These are phyloP conservation scores for Sporothrix brunneoviolacea DNA, from an alignment of 2,329 filamentous ascomycete species.

Conservation along the genomic window DNA sequence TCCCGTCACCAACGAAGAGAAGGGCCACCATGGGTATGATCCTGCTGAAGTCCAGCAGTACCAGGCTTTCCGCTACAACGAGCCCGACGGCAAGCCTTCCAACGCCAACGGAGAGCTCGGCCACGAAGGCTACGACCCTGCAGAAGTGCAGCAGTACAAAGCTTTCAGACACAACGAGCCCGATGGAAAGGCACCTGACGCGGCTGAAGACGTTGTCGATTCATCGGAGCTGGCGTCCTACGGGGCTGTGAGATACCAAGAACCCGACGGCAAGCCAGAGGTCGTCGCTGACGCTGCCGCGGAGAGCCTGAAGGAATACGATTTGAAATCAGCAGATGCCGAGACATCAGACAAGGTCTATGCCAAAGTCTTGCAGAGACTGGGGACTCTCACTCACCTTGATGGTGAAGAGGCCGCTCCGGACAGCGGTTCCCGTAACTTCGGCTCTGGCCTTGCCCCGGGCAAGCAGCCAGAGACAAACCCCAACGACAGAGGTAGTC, in stretches of 20 bases:
- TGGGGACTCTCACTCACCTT: slow-evolving; percentile 8
- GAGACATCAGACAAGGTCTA: slow-evolving; percentile 27
- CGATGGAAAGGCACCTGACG: slow-evolving; percentile 20
- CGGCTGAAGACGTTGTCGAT: slow-evolving; percentile 13
- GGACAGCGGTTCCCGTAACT: neutral
- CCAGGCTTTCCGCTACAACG: slow-evolving; percentile 19
- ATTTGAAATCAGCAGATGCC: slow-evolving; percentile 19
- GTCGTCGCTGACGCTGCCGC: slow-evolving; percentile 25
- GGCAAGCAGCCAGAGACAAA: slow-evolving; percentile 9
- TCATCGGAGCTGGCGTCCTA: slow-evolving; percentile 17
- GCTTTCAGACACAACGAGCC: slow-evolving; percentile 20
- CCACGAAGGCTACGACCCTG: slow-evolving; percentile 15
- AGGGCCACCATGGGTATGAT: slow-evolving; percentile 11
- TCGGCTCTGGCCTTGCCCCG: neutral
- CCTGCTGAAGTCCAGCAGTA: slow-evolving; percentile 17
- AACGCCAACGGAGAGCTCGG: slow-evolving; percentile 1
- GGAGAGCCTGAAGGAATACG: slow-evolving; percentile 32
- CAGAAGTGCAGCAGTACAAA: slow-evolving; percentile 17
- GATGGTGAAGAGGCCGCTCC: neutral
- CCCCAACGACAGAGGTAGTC: slow-evolving; percentile 20
- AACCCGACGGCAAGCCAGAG: slow-evolving; percentile 18
- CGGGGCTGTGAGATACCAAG: slow-evolving; percentile 24
- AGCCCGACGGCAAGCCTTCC: slow-evolving; percentile 20
- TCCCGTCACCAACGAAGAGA: slow-evolving; percentile 21
- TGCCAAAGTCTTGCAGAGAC: slow-evolving; percentile 17